Base-by-base conservation (phyloP, 2,329 filamentous ascomycete species). In the Colletotrichum australisinense region DNA sequence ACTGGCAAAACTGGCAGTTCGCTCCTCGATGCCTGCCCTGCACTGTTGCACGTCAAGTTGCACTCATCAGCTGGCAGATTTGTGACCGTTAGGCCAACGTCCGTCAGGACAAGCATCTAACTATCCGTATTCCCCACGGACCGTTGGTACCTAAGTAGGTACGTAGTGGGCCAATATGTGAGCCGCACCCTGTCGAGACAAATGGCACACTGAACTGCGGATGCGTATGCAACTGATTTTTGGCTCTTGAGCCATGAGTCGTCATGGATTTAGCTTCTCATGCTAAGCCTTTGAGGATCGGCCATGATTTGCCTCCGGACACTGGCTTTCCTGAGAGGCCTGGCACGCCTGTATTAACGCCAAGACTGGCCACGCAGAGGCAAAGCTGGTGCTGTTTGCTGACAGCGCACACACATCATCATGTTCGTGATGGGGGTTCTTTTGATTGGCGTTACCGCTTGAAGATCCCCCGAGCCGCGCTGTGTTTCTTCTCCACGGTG, bases 281-380 rank as follows among this genome's bases (percentile, higher is more conserved):
- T 70, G 70, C 70, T 73, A 70, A 70, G 67, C 66, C 69, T 26
- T 64, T 56, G 57, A 24, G 28, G 59, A 69, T 72, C 55, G 59
- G 16, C 70, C 55, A 69, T 69, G 66, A 56, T 69, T 64, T 53
- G 22, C 70, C 46, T 64, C 58, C 52, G 70, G 52, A 60, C 38
- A n/a, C 60, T 28, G 59, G 32, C 58, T 35, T 57, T 55, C 24
- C 35, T 30, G 9, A 19, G 16, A 42, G 5, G 38, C 38, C 38
- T 42, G 14, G 38, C 16, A 42, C 38, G 22, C 22, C 11, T 42
- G 49, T 8, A 14, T n/a, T 8, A 24, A n/a, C 11, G 32, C 52
- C 49, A 16, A 56, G 22, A 12, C 42, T 49, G 24, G 53, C 53
- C 53, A 56, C 7, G 24, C 24, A 24, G 22, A 24, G 11, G 24